Evolutionary conservation across 331 rosid species (phyloP), one percentile per base, ranked within the genome.

Genomic region (Pyrus hybrid): DNA sequence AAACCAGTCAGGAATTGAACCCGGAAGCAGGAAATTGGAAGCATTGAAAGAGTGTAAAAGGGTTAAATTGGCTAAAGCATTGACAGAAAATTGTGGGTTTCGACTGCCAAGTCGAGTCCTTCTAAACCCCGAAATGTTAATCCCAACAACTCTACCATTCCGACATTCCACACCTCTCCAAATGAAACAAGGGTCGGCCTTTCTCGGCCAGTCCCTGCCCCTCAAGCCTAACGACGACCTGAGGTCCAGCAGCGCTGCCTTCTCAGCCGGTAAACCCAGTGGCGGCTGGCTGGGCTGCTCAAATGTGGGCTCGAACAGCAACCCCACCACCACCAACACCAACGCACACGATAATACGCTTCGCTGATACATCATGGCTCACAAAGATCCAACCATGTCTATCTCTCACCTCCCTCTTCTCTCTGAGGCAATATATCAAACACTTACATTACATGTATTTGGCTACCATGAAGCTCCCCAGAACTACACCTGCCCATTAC

Each of bases 201-300:
- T 94, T 69, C 62, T 82, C 35, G 99, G 99, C 99, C 97, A 94
- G 47, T 92, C 97, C 82, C 58, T 88, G 89, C 86, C 76, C 76
- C 96, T 89, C 78, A 94, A 73, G 25, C 99, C 97, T 74, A 94
- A 71, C 7, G 99, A 92, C 73, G 88, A 84, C 70, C 99, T 84
- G 61, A 94, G 92, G 80, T 87, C 80, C 11, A 87, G 85, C 45
- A 94, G 83, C 54, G 97, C 90, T 45, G 21, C 84, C 61, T 73
- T 56, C 72, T 91, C 97, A 3, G 64, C 47, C 4, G 51, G 18
- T 18, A 86, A 92, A 88, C 82, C 89, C 86, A 82, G 79, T 85
- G 32, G 58, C 60, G 32, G 58, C 70, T 45, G 77, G 84, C 84
- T 85, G 84, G 67, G 83, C 79, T 91, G 97, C 79, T 84, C 82